phyloP scores from a whole-genome alignment of 176 grass and related monocot species.

The Triticum monococcum region DNA sequence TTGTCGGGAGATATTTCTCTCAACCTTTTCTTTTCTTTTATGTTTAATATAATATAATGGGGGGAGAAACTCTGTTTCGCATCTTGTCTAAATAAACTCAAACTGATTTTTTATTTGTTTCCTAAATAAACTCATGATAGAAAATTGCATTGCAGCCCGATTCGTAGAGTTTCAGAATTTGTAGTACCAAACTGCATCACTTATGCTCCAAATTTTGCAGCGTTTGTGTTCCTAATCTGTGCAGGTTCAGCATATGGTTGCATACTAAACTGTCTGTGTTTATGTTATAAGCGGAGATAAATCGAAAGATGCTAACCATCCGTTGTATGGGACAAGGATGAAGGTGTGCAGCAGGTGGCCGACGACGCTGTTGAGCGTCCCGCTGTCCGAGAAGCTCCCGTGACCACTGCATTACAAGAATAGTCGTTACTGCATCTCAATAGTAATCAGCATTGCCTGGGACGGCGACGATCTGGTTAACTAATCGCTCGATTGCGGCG shows the following conservation, averaged over 20 bases:
- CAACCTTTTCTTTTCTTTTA: background rate
- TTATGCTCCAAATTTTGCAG: background rate
- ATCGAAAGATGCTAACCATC: constrained; percentile 41
- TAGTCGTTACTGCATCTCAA: background rate
- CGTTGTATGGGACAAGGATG: constrained; percentile 90
- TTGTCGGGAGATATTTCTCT: constrained; percentile 11
- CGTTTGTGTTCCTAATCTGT: background rate
- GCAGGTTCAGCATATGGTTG: background rate
- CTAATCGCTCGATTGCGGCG: background rate
- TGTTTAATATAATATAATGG: background rate
- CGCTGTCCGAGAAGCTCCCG: constrained; percentile 79
- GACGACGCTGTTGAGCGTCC: constrained; percentile 55
- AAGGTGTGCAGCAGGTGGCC: constrained; percentile 72
- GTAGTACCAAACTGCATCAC: background rate
- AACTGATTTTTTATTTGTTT: background rate
- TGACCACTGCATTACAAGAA: constrained; percentile 56
- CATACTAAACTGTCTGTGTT: background rate
- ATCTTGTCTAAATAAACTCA: too few relatives aligned
- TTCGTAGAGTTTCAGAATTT: background rate
- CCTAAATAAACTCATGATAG: background rate
- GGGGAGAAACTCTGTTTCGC: background rate
- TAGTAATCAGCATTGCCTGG: background rate
- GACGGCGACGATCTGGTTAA: background rate
- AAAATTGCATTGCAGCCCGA: background rate
- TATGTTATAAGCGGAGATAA: background rate